phyloP scores from a whole-genome alignment of 2,329 filamentous ascomycete genomes.

The Fusarium torulosum region DNA sequence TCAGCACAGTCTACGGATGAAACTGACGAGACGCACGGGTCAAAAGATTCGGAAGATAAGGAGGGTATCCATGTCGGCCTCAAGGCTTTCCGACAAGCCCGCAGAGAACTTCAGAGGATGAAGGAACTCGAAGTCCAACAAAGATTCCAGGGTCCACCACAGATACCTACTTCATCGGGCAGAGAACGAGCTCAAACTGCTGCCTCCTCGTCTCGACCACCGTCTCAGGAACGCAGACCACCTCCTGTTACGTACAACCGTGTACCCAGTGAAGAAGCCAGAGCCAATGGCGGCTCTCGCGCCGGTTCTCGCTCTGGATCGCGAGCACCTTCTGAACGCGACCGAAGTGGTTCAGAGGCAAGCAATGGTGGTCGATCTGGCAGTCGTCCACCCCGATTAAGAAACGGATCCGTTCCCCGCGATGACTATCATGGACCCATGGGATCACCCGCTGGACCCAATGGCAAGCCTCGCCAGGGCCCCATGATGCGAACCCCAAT shows the following conservation, averaged over 20 bases:
- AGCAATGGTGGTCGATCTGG: slow-evolving; percentile 60
- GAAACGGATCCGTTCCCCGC: slow-evolving; percentile 54
- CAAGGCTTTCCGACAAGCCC: slow-evolving; percentile 68
- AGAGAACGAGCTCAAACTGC: slow-evolving; percentile 41
- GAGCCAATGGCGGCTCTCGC: slow-evolving; percentile 45
- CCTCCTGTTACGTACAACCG: slow-evolving; percentile 60
- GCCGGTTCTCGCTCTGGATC: slow-evolving; percentile 46
- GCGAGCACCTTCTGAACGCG: slow-evolving; percentile 58
- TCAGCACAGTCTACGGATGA: slow-evolving; percentile 36
- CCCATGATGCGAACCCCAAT: slow-evolving; percentile 59
- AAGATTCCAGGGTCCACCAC: slow-evolving; percentile 52
- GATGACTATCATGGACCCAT: slow-evolving; percentile 53
- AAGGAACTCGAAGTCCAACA: slow-evolving; percentile 65
- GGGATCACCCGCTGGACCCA: slow-evolving; percentile 42
- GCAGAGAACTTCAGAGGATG: slow-evolving; percentile 67
- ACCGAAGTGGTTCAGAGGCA: slow-evolving; percentile 68
- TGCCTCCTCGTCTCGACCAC: slow-evolving; percentile 50
- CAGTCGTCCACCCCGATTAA: slow-evolving; percentile 56
- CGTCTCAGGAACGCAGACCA: slow-evolving; percentile 59
- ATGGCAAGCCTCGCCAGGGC: slow-evolving; percentile 48
- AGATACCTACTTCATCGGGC: slow-evolving; percentile 18
- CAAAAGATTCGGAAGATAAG: slow-evolving; percentile 49
- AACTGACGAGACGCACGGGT: slow-evolving; percentile 38
- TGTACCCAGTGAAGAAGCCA: slow-evolving; percentile 59
- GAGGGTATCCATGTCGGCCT: slow-evolving; percentile 64